These are phyloP conservation scores for Saccharomycopsis fodiens DNA, from an alignment of 805 yeast genomes.

Conservation along the genomic window DNA sequence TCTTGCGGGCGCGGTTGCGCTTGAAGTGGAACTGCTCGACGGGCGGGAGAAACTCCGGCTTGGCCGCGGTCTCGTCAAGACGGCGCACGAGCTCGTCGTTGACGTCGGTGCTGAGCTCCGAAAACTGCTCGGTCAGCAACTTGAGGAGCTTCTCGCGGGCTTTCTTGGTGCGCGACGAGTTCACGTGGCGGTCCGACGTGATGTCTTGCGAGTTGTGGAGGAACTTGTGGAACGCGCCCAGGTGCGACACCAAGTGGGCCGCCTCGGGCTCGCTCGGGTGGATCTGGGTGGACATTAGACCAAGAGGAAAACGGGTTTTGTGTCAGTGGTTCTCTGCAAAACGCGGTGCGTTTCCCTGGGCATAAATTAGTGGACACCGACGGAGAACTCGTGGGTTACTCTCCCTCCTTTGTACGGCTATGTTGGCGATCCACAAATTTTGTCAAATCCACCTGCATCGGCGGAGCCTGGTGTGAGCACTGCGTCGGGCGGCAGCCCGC, in stretches of 20 bases:
- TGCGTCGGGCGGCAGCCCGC: too few relatives aligned
- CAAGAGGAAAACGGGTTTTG: too few relatives aligned
- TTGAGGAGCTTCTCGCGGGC: constrained; percentile 82
- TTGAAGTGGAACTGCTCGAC: constrained; percentile 77
- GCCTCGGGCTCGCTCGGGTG: neutral
- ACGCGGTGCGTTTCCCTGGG: too few relatives aligned
- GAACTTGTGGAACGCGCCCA: constrained; percentile 14
- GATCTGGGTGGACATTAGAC: too few relatives aligned
- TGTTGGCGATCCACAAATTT: neutral
- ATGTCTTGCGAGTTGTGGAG: constrained; percentile 10
- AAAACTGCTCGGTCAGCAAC: constrained; percentile 73
- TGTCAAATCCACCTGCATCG: neutral
- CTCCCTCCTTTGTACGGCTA: neutral
- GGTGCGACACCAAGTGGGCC: constrained; percentile 15
- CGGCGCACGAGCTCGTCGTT: constrained; percentile 87
- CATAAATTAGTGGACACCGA: too few relatives aligned
- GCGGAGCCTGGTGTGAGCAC: neutral
- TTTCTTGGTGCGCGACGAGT: constrained; percentile 51
- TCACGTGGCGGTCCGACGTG: constrained; percentile 20
- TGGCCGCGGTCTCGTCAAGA: constrained; percentile 31
- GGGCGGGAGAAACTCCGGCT: constrained; percentile 61
- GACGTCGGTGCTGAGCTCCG: constrained; percentile 89
- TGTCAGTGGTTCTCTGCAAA: too few relatives aligned
- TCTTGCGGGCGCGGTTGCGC: constrained; percentile 91
- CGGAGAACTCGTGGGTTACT: too few relatives aligned